Percentiles rank a stretch among this genome's conserved stretches.
Conservation (phyloP, 225 moss, liverwort and hornwort genomes). For the Thuidium tamariscinum region DNA sequence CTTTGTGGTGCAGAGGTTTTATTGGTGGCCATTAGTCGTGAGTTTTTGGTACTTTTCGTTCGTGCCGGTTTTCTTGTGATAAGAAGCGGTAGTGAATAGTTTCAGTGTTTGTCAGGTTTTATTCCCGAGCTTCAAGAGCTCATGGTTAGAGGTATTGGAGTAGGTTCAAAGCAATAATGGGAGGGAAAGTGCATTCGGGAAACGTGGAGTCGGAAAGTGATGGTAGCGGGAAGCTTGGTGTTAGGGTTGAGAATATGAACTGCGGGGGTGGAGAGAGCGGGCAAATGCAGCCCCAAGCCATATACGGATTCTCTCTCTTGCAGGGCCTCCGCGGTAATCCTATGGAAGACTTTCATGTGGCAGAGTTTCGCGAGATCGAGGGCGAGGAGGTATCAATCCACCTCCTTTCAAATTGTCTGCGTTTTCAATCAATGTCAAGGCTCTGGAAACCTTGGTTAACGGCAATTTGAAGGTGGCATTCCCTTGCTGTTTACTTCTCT, state of each 20-base stretch:
- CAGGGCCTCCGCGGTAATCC: conserved; percentile 45
- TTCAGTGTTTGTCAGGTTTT: neutral
- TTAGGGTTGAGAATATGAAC: conserved; percentile 22
- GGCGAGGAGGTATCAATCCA: conserved; percentile 53
- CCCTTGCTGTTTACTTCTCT: conserved; percentile 10
- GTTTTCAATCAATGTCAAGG: conserved; percentile 22
- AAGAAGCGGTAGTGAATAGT: neutral
- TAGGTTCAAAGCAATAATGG: conserved; percentile 9
- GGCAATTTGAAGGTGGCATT: conserved; percentile 22
- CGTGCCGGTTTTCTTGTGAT: neutral
- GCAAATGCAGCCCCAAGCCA: conserved; percentile 72
- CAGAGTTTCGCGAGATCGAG: conserved; percentile 61
- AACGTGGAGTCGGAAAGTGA: conserved; percentile 8
- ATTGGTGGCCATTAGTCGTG: neutral
- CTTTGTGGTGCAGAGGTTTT: conserved; percentile 4
- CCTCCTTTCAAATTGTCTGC: conserved; percentile 31
- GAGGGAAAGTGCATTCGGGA: conserved; percentile 19
- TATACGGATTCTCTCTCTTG: conserved; percentile 59
- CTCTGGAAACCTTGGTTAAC: conserved; percentile 21
- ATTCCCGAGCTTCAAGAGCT: neutral
- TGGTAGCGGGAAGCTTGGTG: conserved; percentile 12
- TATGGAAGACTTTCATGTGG: conserved; percentile 83
- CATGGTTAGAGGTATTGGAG: conserved; percentile 10
- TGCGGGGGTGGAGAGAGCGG: conserved; percentile 59
- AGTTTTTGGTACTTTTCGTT: neutral